Evolutionary conservation across 305 asterid genomes (phyloP), one percentile per base, ranked within the genome.

Genomic region (Fraxinus platypoda): DNA sequence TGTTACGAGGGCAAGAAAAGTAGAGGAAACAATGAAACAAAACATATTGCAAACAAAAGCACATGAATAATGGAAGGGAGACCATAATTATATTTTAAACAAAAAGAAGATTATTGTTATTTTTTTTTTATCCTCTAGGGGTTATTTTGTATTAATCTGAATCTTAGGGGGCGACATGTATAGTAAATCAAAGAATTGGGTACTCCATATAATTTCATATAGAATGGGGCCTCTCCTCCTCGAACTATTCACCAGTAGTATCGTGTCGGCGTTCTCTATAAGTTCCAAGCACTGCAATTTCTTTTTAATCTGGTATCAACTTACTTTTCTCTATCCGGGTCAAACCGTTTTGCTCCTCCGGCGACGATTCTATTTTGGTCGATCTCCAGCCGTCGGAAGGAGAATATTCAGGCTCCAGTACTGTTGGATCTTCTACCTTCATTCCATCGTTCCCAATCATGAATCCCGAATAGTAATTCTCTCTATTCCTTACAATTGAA

Each of bases 381-480:
- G 15, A 19, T 68, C 77, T 52, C 74, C 43, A 35, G 30, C 23
- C 79, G 82, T 76, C 78, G 84, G 88, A 73, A 77, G 23, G 4
- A 12, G 35, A 76, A 23, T 54, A 35, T 77, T 34, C 84, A 83
- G 83, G 78, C 79, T 37, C 46, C 75, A 77, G 15, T 43, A 43
- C 52, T 11, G 52, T 11, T 11, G 52, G 17, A 11, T 43, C 17
- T 2, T 43, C 52, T 11, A 11, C 52, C 52, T 43, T 43, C 52
- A 43, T 43, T 43, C 15, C 52, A 43, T 43, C 52, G 0, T 43
- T 11, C 17, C 17, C 17, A 43, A 83, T 84, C 88, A 90, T 90
- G 91, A 87, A 81, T 84, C 87, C 91, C 57, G 93, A 90, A 86
- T 90, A 88, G 91, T 88, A 83, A 83, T 12, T 81, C 25, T 74